Evolutionary conservation across 2,329 filamentous ascomycete species (phyloP).

Genomic region (Raffaelea albimanens): DNA sequence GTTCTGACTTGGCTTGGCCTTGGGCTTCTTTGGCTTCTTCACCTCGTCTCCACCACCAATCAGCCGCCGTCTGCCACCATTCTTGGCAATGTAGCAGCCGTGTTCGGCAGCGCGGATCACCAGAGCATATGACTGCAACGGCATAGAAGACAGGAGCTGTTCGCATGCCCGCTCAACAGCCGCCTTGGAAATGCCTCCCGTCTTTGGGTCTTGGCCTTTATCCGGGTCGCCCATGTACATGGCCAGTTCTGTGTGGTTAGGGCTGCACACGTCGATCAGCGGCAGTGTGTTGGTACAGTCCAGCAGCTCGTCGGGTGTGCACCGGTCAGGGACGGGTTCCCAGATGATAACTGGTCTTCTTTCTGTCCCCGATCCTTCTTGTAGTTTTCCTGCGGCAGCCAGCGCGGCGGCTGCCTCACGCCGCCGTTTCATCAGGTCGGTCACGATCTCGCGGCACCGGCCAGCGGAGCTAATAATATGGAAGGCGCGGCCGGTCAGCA

Average conservation of each 20-base stretch:
- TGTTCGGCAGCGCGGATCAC: conserved; percentile 63
- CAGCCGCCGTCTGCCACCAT: conserved; percentile 36
- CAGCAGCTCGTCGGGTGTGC: conserved; percentile 58
- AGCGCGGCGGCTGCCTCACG: conserved; percentile 10
- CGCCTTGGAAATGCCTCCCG: conserved; percentile 40
- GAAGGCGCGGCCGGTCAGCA: conserved; percentile 68
- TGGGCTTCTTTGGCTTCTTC: conserved; percentile 11
- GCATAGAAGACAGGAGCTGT: conserved; percentile 54
- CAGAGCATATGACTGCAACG: conserved; percentile 54
- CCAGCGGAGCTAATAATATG: conserved; percentile 78
- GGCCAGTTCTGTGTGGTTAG: conserved; percentile 85
- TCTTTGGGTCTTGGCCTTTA: conserved; percentile 41
- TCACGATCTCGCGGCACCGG: conserved; percentile 67
- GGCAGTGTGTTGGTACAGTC: conserved; percentile 56
- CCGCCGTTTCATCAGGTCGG: conserved; percentile 54
- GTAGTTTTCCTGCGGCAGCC: not conserved
- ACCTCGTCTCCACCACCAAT: conserved; percentile 3
- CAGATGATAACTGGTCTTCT: conserved; percentile 69
- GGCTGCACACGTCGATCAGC: conserved; percentile 55
- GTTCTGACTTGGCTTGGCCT: conserved; percentile 27
- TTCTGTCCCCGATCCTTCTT: not conserved
- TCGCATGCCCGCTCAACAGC: conserved; percentile 52
- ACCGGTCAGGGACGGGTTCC: conserved; percentile 91
- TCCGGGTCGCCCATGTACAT: conserved; percentile 64
- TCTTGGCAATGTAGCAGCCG: conserved; percentile 57